phyloP scores from a whole-genome alignment of 805 yeast genomes.

The Candida germanica region DNA sequence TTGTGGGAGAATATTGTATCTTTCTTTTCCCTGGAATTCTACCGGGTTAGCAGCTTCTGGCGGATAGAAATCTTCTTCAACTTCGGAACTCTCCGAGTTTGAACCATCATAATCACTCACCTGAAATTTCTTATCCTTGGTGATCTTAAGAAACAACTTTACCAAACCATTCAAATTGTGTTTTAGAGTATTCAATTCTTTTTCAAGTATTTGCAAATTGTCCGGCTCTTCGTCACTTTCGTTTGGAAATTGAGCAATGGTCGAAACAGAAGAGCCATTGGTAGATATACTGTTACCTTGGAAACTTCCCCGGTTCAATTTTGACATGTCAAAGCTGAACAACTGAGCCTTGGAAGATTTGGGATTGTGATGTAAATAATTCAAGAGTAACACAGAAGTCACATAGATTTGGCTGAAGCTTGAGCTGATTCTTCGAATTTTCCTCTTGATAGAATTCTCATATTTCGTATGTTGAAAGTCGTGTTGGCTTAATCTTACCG shows the following conservation, averaged over 20 bases:
- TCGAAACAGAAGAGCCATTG: slow-evolving; percentile 17
- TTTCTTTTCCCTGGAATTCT: slow-evolving; percentile 22
- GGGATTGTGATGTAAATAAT: slow-evolving; percentile 34
- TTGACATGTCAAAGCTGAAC: slow-evolving; percentile 28
- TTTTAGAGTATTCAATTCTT: slow-evolving; percentile 37
- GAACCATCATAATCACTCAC: slow-evolving; percentile 37
- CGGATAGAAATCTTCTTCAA: slow-evolving; percentile 2
- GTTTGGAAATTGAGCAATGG: slow-evolving; percentile 15
- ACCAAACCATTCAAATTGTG: slow-evolving; percentile 26
- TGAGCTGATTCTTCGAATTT: slow-evolving; percentile 50
- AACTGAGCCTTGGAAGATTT: slow-evolving; percentile 22
- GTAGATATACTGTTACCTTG: slow-evolving; percentile 11
- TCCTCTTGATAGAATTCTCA: slow-evolving; percentile 45
- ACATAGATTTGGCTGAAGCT: slow-evolving; percentile 62
- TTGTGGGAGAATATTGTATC: slow-evolving; percentile 52
- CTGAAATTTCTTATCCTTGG: slow-evolving; percentile 29
- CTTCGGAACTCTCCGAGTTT: slow-evolving; percentile 25
- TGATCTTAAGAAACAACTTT: slow-evolving; percentile 29
- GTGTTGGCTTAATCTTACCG: slow-evolving; percentile 51
- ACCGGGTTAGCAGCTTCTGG: slow-evolving; percentile 2
- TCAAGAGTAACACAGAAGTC: slow-evolving; percentile 60
- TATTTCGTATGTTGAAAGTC: slow-evolving; percentile 48
- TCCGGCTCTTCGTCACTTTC: slow-evolving; percentile 14
- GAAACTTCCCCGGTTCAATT: slow-evolving; percentile 20
- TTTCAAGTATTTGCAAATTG: slow-evolving; percentile 29